phyloP scores from a whole-genome alignment of 2,329 filamentous ascomycete species.

The Colletotrichum theobromicola region DNA sequence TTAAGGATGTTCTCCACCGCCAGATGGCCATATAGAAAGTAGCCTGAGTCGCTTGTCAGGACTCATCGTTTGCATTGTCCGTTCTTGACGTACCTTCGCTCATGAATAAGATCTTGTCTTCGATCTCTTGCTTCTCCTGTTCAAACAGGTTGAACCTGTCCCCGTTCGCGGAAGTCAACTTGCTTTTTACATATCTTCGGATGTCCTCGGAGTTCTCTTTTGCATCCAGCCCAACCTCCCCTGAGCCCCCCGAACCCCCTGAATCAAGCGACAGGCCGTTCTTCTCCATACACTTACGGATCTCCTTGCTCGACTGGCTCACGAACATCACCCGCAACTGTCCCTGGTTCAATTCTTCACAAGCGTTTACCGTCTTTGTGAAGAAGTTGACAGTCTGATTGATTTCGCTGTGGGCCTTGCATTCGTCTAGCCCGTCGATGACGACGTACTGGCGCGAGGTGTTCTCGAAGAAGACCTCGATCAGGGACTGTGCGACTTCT shows the following conservation, averaged over 20 bases:
- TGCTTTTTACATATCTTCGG: neutral
- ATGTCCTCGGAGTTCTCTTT: constrained; percentile 13
- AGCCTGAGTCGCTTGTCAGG: constrained; percentile 23
- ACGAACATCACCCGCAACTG: constrained; percentile 35
- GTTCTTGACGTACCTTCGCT: constrained; percentile 9
- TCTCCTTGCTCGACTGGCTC: constrained; percentile 33
- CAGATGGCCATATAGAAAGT: constrained; percentile 37
- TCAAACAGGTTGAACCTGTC: neutral
- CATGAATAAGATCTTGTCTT: constrained; percentile 1
- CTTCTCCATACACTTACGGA: constrained; percentile 27
- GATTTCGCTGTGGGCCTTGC: constrained; percentile 29
- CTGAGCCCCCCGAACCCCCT: constrained; percentile 26
- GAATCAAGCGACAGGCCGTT: constrained; percentile 24
- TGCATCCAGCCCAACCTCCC: constrained; percentile 33
- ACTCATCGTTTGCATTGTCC: no score
- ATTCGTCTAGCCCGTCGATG: constrained; percentile 51
- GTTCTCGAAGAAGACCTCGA: constrained; percentile 34
- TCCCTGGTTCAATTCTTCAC: constrained; percentile 26
- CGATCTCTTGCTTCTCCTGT: neutral
- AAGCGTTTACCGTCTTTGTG: constrained; percentile 23
- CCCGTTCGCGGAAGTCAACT: neutral
- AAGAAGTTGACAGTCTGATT: constrained; percentile 31
- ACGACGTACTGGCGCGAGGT: constrained; percentile 38
- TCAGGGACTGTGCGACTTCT: constrained; percentile 29
- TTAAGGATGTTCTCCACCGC: constrained; percentile 31